phyloP scores from a whole-genome alignment of 768 basidiomycete genomes.

The Russula sp. region DNA sequence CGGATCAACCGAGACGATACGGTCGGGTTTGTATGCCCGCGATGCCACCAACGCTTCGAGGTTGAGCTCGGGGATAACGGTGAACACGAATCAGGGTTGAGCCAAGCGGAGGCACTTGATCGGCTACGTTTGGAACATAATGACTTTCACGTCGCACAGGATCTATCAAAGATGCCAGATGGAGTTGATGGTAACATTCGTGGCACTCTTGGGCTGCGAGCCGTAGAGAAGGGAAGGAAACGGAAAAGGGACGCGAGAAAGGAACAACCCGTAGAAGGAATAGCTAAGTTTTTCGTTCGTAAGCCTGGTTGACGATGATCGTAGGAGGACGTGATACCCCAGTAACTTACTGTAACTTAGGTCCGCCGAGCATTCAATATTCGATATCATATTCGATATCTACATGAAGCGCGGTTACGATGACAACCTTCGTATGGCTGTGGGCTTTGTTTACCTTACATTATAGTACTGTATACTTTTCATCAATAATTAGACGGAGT shows the following conservation, averaged over 20 bases:
- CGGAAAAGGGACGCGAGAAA: slow-evolving; percentile 31
- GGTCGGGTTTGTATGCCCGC: slow-evolving; percentile 9
- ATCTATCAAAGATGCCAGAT: slow-evolving; percentile 47
- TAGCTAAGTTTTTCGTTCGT: slow-evolving; percentile 44
- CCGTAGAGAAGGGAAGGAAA: slow-evolving; percentile 22
- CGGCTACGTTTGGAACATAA: slow-evolving; percentile 63
- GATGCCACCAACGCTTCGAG: slow-evolving; percentile 5
- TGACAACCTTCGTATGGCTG: not conserved
- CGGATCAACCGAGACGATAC: not conserved
- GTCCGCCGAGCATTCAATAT: too few species aligned
- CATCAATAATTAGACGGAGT: too few species aligned
- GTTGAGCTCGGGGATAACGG: slow-evolving; percentile 26
- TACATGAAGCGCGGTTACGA: not conserved
- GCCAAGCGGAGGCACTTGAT: slow-evolving; percentile 31
- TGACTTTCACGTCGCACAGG: slow-evolving; percentile 86
- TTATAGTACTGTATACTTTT: too few species aligned
- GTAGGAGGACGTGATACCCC: too few species aligned
- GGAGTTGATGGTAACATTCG: slow-evolving; percentile 26
- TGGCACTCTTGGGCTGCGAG: slow-evolving; percentile 14
- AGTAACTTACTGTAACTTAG: too few species aligned
- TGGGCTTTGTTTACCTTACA: not conserved
- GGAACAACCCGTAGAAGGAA: slow-evolving; percentile 31
- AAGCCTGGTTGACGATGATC: slow-evolving; percentile 2
- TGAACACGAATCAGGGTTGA: slow-evolving; percentile 29
- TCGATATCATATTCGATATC: too few species aligned